Evolutionary conservation across 306 rosid species (phyloP).

Genomic region (Vachellia collinsii): DNA sequence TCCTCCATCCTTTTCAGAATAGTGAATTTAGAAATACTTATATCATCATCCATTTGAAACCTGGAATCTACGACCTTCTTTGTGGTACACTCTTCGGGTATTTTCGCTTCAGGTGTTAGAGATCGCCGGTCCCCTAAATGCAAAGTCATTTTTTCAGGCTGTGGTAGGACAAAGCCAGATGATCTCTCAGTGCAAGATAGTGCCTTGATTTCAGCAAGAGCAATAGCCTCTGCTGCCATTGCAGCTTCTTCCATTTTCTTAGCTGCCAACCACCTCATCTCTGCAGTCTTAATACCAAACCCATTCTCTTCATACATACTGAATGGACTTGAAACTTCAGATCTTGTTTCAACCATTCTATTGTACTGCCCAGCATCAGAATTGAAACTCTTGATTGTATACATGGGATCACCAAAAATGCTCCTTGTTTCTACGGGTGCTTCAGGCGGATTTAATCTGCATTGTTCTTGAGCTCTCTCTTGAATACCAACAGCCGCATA

Average conservation of each 20-base stretch:
- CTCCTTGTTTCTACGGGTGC: conserved; percentile 35
- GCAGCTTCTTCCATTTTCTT: conserved; percentile 99
- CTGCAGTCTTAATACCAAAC: conserved; percentile 67
- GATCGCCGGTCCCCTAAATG: conserved; percentile 43
- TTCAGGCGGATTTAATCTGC: conserved; percentile 43
- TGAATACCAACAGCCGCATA: conserved; percentile 57
- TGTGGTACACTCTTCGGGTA: conserved; percentile 52
- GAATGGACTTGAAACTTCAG: conserved; percentile 51
- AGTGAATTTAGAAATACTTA: conserved; percentile 53
- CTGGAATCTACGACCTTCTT: conserved; percentile 60
- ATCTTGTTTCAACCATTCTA: conserved; percentile 43
- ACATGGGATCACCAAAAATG: conserved; percentile 38
- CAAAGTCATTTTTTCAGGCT: conserved; percentile 63
- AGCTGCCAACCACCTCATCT: conserved; percentile 90
- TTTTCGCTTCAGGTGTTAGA: conserved; percentile 44
- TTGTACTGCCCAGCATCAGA: neutral
- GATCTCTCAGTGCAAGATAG: conserved; percentile 50
- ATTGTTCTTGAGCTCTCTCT: conserved; percentile 50
- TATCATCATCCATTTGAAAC: conserved; percentile 61
- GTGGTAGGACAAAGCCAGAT: conserved; percentile 53
- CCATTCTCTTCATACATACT: conserved; percentile 39
- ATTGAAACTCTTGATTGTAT: conserved; percentile 37
- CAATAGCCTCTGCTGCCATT: conserved; percentile 91
- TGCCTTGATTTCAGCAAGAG: conserved; percentile 85
- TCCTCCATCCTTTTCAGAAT: conserved; percentile 74